These are phyloP conservation scores for Thermothelomyces thermophilus DNA, from an alignment of 2,329 filamentous ascomycete species.

Conservation along the genomic window DNA sequence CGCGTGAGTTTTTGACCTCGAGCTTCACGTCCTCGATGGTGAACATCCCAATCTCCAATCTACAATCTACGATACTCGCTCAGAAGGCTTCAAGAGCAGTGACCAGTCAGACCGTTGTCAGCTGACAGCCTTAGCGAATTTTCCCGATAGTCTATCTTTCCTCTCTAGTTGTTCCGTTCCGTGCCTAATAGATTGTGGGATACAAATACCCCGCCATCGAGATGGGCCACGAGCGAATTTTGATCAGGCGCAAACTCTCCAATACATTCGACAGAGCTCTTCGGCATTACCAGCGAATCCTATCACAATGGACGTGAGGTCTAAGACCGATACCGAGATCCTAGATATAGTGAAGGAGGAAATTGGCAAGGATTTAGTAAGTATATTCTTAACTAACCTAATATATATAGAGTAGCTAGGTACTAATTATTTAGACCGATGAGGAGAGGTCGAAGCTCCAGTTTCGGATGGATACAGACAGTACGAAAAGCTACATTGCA, in stretches of 20 bases:
- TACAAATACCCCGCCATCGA: neutral
- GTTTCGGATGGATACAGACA: neutral
- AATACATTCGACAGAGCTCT: too few species aligned
- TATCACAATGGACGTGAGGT: neutral
- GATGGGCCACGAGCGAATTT: neutral
- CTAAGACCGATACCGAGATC: neutral
- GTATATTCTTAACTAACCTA: neutral
- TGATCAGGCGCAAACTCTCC: neutral
- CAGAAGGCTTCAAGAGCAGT: too few species aligned
- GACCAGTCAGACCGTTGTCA: neutral
- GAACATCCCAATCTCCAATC: neutral
- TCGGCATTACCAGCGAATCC: neutral
- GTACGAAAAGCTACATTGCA: neutral
- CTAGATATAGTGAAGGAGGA: neutral
- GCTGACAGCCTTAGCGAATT: neutral
- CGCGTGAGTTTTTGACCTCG: neutral
- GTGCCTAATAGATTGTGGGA: neutral
- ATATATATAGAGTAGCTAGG: neutral
- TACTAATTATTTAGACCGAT: neutral
- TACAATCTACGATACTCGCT: too few species aligned
- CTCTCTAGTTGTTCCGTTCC: too few species aligned
- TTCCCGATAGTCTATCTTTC: neutral
- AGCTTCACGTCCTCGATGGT: neutral
- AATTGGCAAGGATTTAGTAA: neutral
- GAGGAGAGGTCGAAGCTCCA: slow-evolving; percentile 1